phyloP scores from a whole-genome alignment of 2,329 filamentous ascomycete genomes.

The Berkeleyomyces basicola region DNA sequence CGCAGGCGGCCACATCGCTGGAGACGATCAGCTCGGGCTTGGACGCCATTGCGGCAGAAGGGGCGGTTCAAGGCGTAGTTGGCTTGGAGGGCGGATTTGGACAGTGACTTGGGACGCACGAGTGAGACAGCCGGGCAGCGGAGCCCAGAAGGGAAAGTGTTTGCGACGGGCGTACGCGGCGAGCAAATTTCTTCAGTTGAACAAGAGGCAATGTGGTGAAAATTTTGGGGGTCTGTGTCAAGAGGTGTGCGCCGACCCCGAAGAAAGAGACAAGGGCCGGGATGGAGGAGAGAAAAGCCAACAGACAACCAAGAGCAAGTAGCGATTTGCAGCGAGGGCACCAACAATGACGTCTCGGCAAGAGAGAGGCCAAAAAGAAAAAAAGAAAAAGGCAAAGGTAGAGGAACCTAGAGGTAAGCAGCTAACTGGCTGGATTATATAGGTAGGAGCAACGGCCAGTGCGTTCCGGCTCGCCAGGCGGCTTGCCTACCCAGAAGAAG shows the following conservation, averaged over 20 bases:
- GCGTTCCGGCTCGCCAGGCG: too few relatives aligned
- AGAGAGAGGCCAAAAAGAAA: neutral
- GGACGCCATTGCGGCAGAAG: conserved; percentile 10
- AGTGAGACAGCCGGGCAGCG: too few relatives aligned
- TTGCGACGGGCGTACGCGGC: neutral
- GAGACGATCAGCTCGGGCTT: conserved; percentile 27
- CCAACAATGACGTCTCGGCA: neutral
- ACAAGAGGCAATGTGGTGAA: neutral
- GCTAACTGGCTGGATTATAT: neutral
- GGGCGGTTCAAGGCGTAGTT: too few relatives aligned
- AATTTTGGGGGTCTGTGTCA: conserved; percentile 1
- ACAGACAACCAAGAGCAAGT: neutral
- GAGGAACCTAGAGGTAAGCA: neutral
- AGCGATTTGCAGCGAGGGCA: neutral
- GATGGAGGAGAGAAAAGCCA: neutral
- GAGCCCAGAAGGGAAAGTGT: too few relatives aligned
- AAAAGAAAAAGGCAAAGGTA: neutral
- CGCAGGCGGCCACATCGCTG: conserved; percentile 18
- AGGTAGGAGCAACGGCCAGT: neutral
- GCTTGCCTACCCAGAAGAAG: too few relatives aligned
- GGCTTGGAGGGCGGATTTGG: too few relatives aligned
- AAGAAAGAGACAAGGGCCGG: neutral
- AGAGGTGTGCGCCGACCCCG: neutral
- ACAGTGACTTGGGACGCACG: too few relatives aligned
- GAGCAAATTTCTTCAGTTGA: neutral